phyloP scores from a whole-genome alignment of 345 rosid genomes.

The Corymbia maculata region DNA sequence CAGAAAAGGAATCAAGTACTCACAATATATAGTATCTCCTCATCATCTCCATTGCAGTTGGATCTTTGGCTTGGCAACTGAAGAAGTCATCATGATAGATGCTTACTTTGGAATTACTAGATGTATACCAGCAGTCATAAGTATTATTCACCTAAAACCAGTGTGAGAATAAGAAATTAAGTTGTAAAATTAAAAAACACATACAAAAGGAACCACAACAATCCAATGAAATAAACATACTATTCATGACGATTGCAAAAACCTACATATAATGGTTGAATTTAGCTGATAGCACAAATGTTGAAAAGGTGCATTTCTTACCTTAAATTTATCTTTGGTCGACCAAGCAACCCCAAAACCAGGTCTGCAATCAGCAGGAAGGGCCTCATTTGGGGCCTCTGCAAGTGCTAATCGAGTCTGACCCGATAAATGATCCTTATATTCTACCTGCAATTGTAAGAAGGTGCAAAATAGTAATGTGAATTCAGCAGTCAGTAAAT shows the following conservation, averaged over 20 bases:
- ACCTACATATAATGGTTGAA: not conserved
- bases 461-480: not conserved
- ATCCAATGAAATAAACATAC: not conserved
- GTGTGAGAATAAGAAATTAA: not conserved
- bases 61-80: slow-evolving; percentile 60
- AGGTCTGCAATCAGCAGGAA: slow-evolving; percentile 84
- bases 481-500: not conserved
- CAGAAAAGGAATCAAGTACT: slow-evolving; percentile 12
- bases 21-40: slow-evolving; percentile 46
- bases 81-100: slow-evolving; percentile 58
- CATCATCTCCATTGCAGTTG: slow-evolving; percentile 47
- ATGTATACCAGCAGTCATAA: slow-evolving; percentile 81
- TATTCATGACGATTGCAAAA: not conserved
- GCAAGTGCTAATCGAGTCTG: slow-evolving; percentile 49
- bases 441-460: slow-evolving; percentile 51
- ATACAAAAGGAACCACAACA: not conserved
- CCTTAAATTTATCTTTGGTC: slow-evolving; percentile 82
- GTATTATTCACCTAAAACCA: slow-evolving; percentile 68
- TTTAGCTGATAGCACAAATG: not conserved
- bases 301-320: not conserved
- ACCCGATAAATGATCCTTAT: slow-evolving; percentile 57
- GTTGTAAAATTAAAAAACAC: not conserved
- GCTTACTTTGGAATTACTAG: slow-evolving; percentile 57
- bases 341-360: slow-evolving; percentile 66
- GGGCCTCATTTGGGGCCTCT: slow-evolving; percentile 90